These are phyloP conservation scores for Clavaria fumosa DNA, from an alignment of 768 basidiomycete species.

Conservation along the genomic window DNA sequence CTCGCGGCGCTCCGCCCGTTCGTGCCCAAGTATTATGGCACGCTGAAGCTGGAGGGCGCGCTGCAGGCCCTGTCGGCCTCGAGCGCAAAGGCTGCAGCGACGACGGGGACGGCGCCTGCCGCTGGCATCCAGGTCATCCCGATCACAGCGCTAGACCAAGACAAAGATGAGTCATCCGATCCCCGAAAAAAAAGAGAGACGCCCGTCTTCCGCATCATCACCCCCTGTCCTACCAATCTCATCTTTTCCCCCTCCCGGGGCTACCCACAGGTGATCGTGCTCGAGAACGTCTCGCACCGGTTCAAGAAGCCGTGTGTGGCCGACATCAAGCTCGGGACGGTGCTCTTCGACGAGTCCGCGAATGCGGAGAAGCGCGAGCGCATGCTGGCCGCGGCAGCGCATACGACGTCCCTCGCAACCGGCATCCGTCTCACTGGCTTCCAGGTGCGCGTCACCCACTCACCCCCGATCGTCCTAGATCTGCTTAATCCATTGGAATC, in stretches of 20 bases:
- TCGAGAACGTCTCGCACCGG: conserved; percentile 65
- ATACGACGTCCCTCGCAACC: conserved; percentile 58
- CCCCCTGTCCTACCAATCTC: neutral
- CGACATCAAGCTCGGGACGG: conserved; percentile 87
- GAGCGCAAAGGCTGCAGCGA: too few relatives aligned
- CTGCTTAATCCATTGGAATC: neutral
- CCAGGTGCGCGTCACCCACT: conserved; percentile 70
- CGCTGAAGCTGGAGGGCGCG: conserved; percentile 33
- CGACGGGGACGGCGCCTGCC: too few relatives aligned
- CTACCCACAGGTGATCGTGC: conserved; percentile 51
- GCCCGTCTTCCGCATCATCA: too few relatives aligned
- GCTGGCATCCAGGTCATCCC: neutral
- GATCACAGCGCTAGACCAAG: conserved; percentile 1
- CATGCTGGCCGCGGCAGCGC: conserved; percentile 55
- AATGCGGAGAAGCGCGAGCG: conserved; percentile 59
- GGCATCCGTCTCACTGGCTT: conserved; percentile 83
- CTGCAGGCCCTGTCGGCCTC: neutral
- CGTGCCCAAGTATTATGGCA: conserved; percentile 68
- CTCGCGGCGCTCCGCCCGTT: conserved; percentile 37
- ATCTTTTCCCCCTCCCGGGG: conserved; percentile 2
- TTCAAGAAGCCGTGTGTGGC: conserved; percentile 77
- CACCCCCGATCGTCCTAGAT: too few relatives aligned
- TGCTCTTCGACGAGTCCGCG: conserved; percentile 61
- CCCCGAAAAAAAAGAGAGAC: too few relatives aligned
- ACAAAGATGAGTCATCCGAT: too few relatives aligned